Evolutionary conservation across 2,329 filamentous ascomycete species (phyloP).

Genomic region (Mollisiaceae sp.): DNA sequence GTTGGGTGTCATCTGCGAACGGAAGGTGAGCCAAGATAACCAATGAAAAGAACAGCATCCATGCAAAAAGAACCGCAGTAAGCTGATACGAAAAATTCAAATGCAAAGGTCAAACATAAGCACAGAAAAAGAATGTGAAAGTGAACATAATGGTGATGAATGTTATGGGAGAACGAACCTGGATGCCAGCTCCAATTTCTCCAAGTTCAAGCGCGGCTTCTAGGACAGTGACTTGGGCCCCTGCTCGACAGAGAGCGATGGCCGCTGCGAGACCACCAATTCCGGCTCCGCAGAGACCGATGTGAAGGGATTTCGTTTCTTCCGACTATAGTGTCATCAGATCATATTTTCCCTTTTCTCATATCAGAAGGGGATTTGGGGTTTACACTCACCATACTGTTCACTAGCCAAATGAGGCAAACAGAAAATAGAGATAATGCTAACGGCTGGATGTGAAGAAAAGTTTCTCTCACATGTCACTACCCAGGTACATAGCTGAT

Average conservation of each 20-base stretch:
- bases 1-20: slow-evolving; percentile 29
- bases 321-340: not conserved
- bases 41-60: not conserved
- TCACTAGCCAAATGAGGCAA: no score
- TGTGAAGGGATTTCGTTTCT: slow-evolving; percentile 19
- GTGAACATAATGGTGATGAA: not conserved
- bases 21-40: not conserved
- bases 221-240: slow-evolving; percentile 38
- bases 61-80: no score
- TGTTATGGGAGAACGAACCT: not conserved
- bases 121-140: no score
- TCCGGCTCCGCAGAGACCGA: slow-evolving; percentile 43
- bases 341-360: not conserved
- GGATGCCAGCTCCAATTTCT: slow-evolving; percentile 40
- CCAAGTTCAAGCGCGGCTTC: slow-evolving; percentile 30
- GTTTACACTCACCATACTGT: no score
- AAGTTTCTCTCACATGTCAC: no score
- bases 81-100: no score
- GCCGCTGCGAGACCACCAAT: slow-evolving; percentile 43
- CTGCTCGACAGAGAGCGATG: slow-evolving; percentile 39
- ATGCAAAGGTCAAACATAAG: no score
- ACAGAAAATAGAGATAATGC: no score
- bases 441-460: no score
- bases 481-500: no score
- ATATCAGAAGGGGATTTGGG: no score